Conservation (phyloP, 225 moss, liverwort and hornwort genomes). For the Marchantia paleacea region DNA sequence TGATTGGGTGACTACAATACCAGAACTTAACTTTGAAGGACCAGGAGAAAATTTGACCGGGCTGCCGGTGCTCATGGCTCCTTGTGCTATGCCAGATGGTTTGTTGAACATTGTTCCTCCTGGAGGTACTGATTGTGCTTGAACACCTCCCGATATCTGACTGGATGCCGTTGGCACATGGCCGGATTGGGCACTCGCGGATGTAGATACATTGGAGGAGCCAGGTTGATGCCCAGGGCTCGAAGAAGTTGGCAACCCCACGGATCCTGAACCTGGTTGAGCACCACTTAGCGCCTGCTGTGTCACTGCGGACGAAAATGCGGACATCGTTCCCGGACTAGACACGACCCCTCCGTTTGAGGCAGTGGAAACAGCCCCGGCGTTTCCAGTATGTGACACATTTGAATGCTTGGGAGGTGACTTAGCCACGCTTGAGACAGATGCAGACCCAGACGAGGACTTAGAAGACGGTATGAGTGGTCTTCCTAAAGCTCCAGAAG, state of each 20-base stretch:
- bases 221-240: background rate
- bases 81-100: background rate
- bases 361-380: background rate
- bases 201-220: background rate
- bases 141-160: background rate
- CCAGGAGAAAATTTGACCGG: conserved; percentile 13
- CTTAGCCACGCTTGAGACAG: background rate
- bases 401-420: background rate
- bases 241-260: background rate
- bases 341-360: background rate
- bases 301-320: background rate
- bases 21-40: conserved; percentile 3
- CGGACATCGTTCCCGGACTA: background rate
- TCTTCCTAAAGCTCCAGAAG: conserved; percentile 8
- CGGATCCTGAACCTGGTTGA: background rate
- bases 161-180: background rate
- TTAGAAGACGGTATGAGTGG: conserved; percentile 10
- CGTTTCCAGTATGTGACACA: background rate
- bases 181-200: background rate
- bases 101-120: background rate
- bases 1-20: background rate
- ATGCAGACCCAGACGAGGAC: background rate
- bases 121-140: background rate
- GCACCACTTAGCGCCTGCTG: background rate
- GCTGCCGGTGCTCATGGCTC: background rate